Evolutionary conservation across 1,284 basidiomycete genomes (phyloP), one percentile per base, ranked within the genome.

Genomic region (Phellopilus nigrolimitatus): DNA sequence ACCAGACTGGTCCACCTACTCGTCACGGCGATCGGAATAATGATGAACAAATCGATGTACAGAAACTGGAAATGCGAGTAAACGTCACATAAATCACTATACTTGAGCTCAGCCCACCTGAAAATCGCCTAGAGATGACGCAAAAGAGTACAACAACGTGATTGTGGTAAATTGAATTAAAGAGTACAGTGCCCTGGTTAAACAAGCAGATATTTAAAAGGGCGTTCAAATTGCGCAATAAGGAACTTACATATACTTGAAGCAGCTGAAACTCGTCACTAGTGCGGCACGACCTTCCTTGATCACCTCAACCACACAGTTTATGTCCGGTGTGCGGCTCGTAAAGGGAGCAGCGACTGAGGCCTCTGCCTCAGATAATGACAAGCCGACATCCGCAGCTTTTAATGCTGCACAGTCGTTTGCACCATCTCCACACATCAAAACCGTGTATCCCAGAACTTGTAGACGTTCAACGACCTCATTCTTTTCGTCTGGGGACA

Each of bases 401-500:
- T 99, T 99, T 59, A 99, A 77, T 17, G 97, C 97, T 25, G 95
- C 94, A 64, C 95, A 99, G 64, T 99, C 97, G 66, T 99, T 99
- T 4, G 97, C 97, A 25, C 97, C 97, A 64, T 99, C 97, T 34
- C 97, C 97, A 63, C 97, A 99, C 86, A 99, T 98, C 4, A 97
- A 79, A 9, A 98, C 95, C 0, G 91, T 97, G 66, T 98, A 99
- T 6, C 95, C 95, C 7, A 99, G 77, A 3, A 79, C 74, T 65
- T 99, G 97, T 19, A 99, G 75, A 2, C 95, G 82, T 66, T 98
- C 95, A 36, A 99, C 91, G 15, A 99, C 82, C 66, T 99, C 97
- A 62, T 98, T 97, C 73, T 99, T 99, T 72, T 99, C 97, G 67
- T 99, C 97, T 0, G 97, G 97, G 13, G 95, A 99, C 97, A 99